Evolutionary conservation across 768 basidiomycete species (phyloP), one percentile per base, ranked within the genome.

Genomic region (Lentinula detonsa): DNA sequence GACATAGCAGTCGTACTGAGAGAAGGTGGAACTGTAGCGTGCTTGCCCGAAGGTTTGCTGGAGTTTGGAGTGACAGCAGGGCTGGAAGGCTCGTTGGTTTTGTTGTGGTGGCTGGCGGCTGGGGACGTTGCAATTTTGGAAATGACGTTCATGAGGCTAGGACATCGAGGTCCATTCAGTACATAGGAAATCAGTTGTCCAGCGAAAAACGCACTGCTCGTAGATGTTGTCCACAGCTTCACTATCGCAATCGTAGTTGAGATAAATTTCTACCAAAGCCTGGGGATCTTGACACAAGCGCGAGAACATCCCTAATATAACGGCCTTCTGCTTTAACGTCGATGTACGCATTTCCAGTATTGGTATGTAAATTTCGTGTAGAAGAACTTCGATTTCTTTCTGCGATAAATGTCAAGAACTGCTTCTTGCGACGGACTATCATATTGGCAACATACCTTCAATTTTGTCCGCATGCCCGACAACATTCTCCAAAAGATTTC

Each of bases 361-460:
- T 1, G 97, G 97, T 60, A 98, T 87, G 78, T 98, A 99, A 64
- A 99, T 98, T 72, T 99, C 97, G 67, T 97, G 95, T 52, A 99
- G 74, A n/a, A 99, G 80, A 40, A 99, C 95, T 72, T 98, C 96
- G 61, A 98, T 98, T 73, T 99, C 97, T 90, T 98, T 97, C 96
- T 98, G 70, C 49, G 67, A 35, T 40, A 60, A 31, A 18, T 23
- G 56, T 51, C 56, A 42, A 23, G 15, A 52, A 52, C 42, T 59
- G 51, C 33, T 59, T 70, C 35, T 66, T 59, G 55, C 34, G 46
- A 16, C 43, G 21, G 7, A 34, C 48, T 21, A 7, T 35, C 18
- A 31, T n/a, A 52, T 3, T 2, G n/a, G 7, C 35, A 39, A 67
- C 75, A 43, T 65, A 93, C 95, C 87, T 99, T 99, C 66, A 99